These are phyloP conservation scores for Ceratocystiopsis minuta DNA, from an alignment of 2,329 filamentous ascomycete species.

Conservation along the genomic window DNA sequence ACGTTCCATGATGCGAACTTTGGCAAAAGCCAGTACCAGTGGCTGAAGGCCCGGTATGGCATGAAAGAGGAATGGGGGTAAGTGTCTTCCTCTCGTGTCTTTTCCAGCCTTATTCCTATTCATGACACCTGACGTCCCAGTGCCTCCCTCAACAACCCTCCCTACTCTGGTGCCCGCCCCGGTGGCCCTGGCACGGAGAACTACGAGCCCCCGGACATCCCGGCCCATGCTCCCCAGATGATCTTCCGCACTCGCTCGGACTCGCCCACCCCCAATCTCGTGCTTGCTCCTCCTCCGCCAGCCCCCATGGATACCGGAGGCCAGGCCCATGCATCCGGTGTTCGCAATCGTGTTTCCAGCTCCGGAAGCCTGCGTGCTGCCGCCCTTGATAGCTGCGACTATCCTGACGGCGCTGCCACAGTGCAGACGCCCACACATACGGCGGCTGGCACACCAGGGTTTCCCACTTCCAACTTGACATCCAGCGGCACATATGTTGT, in stretches of 20 bases:
- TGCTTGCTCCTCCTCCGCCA: neutral
- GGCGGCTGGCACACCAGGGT: too few species aligned
- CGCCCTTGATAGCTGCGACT: too few species aligned
- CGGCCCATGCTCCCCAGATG: conserved; percentile 1
- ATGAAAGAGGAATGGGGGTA: conserved; percentile 11
- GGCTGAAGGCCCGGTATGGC: conserved; percentile 9
- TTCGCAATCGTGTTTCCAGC: too few species aligned
- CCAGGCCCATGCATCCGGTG: too few species aligned
- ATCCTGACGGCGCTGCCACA: too few species aligned
- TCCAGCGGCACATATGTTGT: too few species aligned
- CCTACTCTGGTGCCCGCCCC: conserved; percentile 6
- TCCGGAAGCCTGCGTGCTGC: too few species aligned
- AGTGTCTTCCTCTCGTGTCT: conserved; percentile 1
- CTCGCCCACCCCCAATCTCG: conserved; percentile 1
- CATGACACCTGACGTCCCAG: neutral
- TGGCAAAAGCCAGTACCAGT: conserved; percentile 10
- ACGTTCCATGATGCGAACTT: conserved; percentile 6
- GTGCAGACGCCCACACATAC: too few species aligned
- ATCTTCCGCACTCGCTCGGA: neutral
- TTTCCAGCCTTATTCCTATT: neutral
- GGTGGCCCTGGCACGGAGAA: conserved; percentile 4
- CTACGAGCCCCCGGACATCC: conserved; percentile 4
- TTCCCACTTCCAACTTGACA: too few species aligned
- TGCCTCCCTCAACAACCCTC: conserved; percentile 7
- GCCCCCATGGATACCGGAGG: too few species aligned